Evolutionary conservation across 1,284 basidiomycete genomes (phyloP).

Genomic region (Boletus semigastroideus): DNA sequence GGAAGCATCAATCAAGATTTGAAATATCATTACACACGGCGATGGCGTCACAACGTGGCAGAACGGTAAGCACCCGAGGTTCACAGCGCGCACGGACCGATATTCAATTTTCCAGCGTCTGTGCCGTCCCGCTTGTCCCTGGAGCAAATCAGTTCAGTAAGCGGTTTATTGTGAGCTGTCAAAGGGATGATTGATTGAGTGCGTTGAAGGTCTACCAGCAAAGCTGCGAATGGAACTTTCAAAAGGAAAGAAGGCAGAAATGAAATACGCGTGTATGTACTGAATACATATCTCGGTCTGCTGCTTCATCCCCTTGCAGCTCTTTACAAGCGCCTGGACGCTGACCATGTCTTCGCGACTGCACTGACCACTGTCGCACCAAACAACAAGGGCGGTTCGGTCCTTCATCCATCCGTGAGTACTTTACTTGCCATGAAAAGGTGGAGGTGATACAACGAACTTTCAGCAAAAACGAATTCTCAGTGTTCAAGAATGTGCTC

Average conservation of each 20-base stretch:
- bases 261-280: slow-evolving; percentile 24
- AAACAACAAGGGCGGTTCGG: slow-evolving; percentile 46
- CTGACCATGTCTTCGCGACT: slow-evolving; percentile 52
- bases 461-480: slow-evolving; percentile 64
- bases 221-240: slow-evolving; percentile 36
- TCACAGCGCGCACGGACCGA: not conserved
- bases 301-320: slow-evolving; percentile 34
- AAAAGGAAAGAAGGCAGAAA: slow-evolving; percentile 24
- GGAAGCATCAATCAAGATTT: slow-evolving; percentile 29
- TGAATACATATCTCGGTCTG: not conserved
- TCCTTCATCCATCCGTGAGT: slow-evolving; percentile 62
- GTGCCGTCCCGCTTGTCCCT: slow-evolving; percentile 46
- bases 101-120: slow-evolving; percentile 38
- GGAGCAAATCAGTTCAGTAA: slow-evolving; percentile 48
- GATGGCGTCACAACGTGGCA: slow-evolving; percentile 39
- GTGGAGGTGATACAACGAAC: not conserved
- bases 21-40: slow-evolving; percentile 50
- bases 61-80: slow-evolving; percentile 47
- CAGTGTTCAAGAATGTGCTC: slow-evolving; percentile 62
- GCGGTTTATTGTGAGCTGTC: slow-evolving; percentile 5
- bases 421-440: not conserved
- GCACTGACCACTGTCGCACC: slow-evolving; percentile 56
- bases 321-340: slow-evolving; percentile 54
- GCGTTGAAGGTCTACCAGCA: slow-evolving; percentile 41
- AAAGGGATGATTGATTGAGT: not conserved